These are phyloP conservation scores for Petunia hybrid DNA, from an alignment of 305 asterid species.

Conservation along the genomic window DNA sequence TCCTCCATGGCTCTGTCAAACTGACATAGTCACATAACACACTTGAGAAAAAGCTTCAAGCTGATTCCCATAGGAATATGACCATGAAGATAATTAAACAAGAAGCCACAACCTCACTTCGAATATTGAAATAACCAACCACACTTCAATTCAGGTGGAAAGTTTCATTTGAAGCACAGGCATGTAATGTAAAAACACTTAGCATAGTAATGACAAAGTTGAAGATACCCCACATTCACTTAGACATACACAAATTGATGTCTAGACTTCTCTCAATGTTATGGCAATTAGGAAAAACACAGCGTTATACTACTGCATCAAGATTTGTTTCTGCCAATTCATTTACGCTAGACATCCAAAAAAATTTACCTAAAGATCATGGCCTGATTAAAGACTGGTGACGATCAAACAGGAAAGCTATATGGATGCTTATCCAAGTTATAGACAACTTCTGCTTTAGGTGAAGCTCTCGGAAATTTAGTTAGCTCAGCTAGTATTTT, in stretches of 20 bases:
- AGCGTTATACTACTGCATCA: not conserved
- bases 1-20: too few relatives aligned
- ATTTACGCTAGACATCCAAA: not conserved
- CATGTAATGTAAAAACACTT: not conserved
- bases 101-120: not conserved
- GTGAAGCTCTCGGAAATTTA: not conserved
- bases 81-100: too few relatives aligned
- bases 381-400: not conserved
- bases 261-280: not conserved
- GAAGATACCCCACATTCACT: not conserved
- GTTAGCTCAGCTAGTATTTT: not conserved
- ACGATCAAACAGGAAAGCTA: too few relatives aligned
- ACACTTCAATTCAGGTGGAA: not conserved
- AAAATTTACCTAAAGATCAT: not conserved
- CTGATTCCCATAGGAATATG: too few relatives aligned
- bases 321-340: not conserved
- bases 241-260: not conserved
- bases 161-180: not conserved
- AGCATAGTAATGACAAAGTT: not conserved
- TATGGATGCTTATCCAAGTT: too few relatives aligned
- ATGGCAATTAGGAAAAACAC: constrained; percentile 2
- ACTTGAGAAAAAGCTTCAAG: too few relatives aligned
- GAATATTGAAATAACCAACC: not conserved
- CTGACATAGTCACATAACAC: too few relatives aligned
- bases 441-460: not conserved